Conservation (phyloP, 2,329 filamentous ascomycete genomes). For the Fusarium sp. region DNA sequence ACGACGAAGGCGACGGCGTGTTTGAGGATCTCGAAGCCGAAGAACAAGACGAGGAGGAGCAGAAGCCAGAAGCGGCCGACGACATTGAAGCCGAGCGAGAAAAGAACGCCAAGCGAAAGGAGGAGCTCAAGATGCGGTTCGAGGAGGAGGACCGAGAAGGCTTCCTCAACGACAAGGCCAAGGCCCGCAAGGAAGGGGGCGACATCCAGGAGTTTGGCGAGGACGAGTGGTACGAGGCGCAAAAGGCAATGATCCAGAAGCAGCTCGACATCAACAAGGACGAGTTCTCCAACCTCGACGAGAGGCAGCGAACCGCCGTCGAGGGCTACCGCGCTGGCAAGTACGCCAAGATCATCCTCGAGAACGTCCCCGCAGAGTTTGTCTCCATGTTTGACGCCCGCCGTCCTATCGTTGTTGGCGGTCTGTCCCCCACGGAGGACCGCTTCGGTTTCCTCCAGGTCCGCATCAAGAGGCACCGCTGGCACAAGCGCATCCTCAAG, state of each 20-base stretch:
- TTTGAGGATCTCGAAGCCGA: conserved; percentile 73
- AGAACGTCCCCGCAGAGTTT: conserved; percentile 92
- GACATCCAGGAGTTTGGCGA: conserved; percentile 88
- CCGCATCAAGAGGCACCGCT: conserved; percentile 95
- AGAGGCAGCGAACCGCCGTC: conserved; percentile 82
- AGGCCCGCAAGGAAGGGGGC: conserved; percentile 76
- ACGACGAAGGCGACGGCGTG: conserved; percentile 66
- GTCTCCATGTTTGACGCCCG: conserved; percentile 83
- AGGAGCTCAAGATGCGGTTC: conserved; percentile 93
- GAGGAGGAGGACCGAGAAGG: conserved; percentile 99
- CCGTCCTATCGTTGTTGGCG: conserved; percentile 88
- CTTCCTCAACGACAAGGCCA: conserved; percentile 89
- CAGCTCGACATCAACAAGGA: conserved; percentile 96
- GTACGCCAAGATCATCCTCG: conserved; percentile 91
- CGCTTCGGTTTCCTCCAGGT: conserved; percentile 96
- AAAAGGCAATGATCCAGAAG: conserved; percentile 95
- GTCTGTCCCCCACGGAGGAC: conserved; percentile 93
- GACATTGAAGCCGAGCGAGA: conserved; percentile 88
- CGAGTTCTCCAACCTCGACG: conserved; percentile 90
- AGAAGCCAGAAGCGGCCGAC: conserved; percentile 57
- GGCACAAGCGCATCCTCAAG: conserved; percentile 99
- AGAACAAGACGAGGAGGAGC: conserved; percentile 66
- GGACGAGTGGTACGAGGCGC: conserved; percentile 98
- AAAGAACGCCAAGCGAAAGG: conserved; percentile 90
- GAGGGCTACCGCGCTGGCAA: conserved; percentile 94